These are phyloP conservation scores for Trichoderma virens DNA, from an alignment of 495 filamentous ascomycete genomes.

Conservation along the genomic window DNA sequence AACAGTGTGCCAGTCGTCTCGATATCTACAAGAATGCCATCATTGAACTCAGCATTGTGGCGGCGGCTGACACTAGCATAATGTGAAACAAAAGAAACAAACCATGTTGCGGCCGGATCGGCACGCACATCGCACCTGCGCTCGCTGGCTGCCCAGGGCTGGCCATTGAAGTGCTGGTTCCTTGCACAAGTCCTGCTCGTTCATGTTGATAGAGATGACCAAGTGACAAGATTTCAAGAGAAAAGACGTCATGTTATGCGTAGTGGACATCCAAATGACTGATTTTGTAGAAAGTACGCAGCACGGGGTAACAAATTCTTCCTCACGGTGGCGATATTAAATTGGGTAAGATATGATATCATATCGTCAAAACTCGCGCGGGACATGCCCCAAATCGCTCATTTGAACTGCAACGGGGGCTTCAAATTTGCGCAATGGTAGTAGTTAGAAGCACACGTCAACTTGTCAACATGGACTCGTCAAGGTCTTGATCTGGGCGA, in stretches of 20 bases:
- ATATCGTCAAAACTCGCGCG: not conserved
- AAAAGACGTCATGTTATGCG: not conserved
- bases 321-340: not conserved
- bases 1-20: not conserved
- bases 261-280: not conserved
- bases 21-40: not conserved
- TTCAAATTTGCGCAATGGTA: not conserved
- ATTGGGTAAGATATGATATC: not conserved
- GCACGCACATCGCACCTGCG: not conserved
- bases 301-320: not conserved
- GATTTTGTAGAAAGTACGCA: not conserved
- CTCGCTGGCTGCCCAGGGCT: not conserved
- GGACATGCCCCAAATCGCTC: not conserved
- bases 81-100: not conserved
- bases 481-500: not conserved
- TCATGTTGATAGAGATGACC: not conserved
- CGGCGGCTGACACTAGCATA: not conserved
- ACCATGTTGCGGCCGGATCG: not conserved
- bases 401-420: not conserved
- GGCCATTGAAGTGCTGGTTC: not conserved
- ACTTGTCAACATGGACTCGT: not conserved
- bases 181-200: not conserved
- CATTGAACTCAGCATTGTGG: not conserved
- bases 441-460: not conserved
- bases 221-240: not conserved